Conservation (phyloP, 768 basidiomycete genomes). For the Botryobasidium botryosum region DNA sequence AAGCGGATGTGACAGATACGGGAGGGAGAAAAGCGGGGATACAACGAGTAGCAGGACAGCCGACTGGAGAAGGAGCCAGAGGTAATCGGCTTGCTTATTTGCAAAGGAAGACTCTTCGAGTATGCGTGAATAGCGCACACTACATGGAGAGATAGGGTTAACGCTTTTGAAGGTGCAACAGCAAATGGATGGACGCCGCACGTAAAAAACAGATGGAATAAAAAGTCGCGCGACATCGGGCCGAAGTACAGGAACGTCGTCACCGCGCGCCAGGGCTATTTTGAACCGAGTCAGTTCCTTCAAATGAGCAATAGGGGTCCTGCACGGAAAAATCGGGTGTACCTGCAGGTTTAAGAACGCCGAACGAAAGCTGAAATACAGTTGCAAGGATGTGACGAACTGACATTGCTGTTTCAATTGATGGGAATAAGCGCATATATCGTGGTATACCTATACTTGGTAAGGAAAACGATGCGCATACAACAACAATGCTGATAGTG, state of each 20-base stretch:
- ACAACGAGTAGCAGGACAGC: constrained; percentile 76
- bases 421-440: too few relatives aligned
- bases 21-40: constrained; percentile 78
- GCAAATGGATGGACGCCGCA: constrained; percentile 27
- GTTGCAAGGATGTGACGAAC: constrained; percentile 72
- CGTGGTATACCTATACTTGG: constrained; percentile 6
- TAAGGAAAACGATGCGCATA: constrained; percentile 28
- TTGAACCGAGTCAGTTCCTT: background rate
- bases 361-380: constrained; percentile 83
- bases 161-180: background rate
- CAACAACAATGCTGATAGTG: constrained; percentile 69
- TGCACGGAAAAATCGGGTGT: constrained; percentile 12
- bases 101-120: constrained; percentile 93
- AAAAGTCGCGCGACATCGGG: constrained; percentile 77
- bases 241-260: constrained; percentile 98
- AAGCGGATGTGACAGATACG: constrained; percentile 82
- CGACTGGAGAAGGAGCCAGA: constrained; percentile 81
- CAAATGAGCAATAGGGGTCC: background rate
- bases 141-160: constrained; percentile 18
- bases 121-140: constrained; percentile 95
- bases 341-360: constrained; percentile 73
- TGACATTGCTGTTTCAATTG: constrained; percentile 61
- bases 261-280: constrained; percentile 67
- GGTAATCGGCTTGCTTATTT: constrained; percentile 81
- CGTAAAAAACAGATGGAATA: constrained; percentile 99